Conservation (phyloP, 2,329 filamentous ascomycete genomes). For the Fusarium pilosicola region DNA sequence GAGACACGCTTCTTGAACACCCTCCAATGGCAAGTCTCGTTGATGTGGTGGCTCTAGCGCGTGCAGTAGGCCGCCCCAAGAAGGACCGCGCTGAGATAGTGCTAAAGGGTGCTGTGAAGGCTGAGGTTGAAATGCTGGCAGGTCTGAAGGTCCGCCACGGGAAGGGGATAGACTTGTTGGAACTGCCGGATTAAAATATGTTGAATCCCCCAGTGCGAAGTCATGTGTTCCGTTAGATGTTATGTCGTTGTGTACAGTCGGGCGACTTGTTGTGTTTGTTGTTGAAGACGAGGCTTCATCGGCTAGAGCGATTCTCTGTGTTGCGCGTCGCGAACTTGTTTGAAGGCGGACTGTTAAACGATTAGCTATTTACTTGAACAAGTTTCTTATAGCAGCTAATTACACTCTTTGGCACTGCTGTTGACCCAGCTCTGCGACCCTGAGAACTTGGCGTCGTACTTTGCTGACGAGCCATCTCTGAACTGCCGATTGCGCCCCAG, state of each 20-base stretch:
- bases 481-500: slow-evolving; percentile 15
- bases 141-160: not conserved
- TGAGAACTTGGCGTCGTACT: slow-evolving; percentile 37
- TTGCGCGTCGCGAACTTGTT: slow-evolving; percentile 9
- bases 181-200: not conserved
- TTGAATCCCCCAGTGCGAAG: not conserved
- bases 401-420: slow-evolving; percentile 36
- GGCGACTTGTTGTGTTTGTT: accelerated
- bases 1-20: slow-evolving; percentile 33
- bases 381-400: accelerated
- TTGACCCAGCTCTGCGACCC: slow-evolving; percentile 35
- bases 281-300: not conserved
- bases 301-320: slow-evolving; percentile 12
- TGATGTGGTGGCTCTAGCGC: slow-evolving; percentile 5
- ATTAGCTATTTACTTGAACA: accelerated
- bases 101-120: not conserved
- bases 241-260: not conserved
- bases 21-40: not conserved
- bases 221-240: too few species aligned
- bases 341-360: slow-evolving; percentile 22
- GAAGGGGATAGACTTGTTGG: not conserved
- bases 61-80: slow-evolving; percentile 14
- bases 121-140: not conserved
- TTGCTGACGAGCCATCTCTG: slow-evolving; percentile 35
- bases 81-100: slow-evolving; percentile 15